Evolutionary conservation across 441 rosid species (phyloP).

Genomic region (Syzygium syzygioides): DNA sequence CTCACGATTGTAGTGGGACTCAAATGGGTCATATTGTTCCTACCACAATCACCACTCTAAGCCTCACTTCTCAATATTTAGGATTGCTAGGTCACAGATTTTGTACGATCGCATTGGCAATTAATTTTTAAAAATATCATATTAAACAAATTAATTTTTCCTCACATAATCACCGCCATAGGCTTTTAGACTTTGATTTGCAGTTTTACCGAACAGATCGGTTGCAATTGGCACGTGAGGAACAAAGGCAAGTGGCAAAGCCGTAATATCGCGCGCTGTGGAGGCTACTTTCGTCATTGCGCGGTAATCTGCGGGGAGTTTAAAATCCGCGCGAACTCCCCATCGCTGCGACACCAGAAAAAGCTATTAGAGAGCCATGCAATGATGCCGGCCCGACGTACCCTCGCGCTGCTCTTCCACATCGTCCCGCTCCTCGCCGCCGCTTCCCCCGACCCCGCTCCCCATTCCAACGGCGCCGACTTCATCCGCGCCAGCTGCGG

Average conservation of each 20-base stretch:
- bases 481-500: constrained; percentile 4
- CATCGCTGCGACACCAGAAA: neutral
- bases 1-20: neutral
- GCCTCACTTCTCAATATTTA: neutral
- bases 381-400: neutral
- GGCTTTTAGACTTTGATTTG: neutral
- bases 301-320: neutral
- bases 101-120: too few relatives aligned
- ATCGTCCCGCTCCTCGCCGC: neutral
- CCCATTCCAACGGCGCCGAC: neutral
- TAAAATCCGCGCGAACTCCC: neutral
- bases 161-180: neutral
- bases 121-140: neutral
- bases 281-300: neutral
- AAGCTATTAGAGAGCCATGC: too few relatives aligned
- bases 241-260: neutral
- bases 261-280: neutral
- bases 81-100: neutral
- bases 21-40: neutral
- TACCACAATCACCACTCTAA: neutral
- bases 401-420: neutral
- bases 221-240: neutral
- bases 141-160: neutral
- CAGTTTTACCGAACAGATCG: neutral
- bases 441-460: neutral